These are phyloP conservation scores for Kuraishia ogatae DNA, from an alignment of 805 yeast species.

Conservation along the genomic window DNA sequence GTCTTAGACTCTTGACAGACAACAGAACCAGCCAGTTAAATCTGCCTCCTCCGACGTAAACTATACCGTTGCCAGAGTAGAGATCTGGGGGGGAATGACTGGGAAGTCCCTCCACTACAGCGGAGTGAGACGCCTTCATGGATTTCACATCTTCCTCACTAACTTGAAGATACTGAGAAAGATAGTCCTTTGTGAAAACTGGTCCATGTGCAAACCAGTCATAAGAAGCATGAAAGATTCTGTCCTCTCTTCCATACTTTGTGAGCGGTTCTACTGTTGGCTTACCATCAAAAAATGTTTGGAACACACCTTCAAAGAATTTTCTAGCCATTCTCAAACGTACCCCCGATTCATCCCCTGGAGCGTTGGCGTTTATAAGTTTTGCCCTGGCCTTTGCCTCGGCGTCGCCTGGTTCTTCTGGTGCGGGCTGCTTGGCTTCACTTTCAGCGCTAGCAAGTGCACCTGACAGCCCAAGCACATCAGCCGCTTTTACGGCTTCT, in stretches of 20 bases:
- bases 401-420: neutral
- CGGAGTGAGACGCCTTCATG: slow-evolving; percentile 39
- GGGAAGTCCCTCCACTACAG: slow-evolving; percentile 39
- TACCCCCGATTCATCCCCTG: slow-evolving; percentile 23
- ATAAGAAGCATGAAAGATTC: slow-evolving; percentile 49
- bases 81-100: slow-evolving; percentile 28
- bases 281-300: slow-evolving; percentile 23
- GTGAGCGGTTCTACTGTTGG: slow-evolving; percentile 37
- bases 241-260: slow-evolving; percentile 32
- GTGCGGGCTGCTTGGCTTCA: neutral
- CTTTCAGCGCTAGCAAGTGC: neutral
- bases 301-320: slow-evolving; percentile 34
- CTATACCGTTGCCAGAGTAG: slow-evolving; percentile 50
- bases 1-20: slow-evolving; percentile 53
- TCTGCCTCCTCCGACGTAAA: slow-evolving; percentile 71
- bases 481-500: neutral
- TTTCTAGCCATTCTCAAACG: slow-evolving; percentile 27
- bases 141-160: slow-evolving; percentile 21
- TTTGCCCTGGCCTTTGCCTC: slow-evolving; percentile 11
- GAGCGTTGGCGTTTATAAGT: slow-evolving; percentile 14
- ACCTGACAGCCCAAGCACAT: neutral
- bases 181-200: slow-evolving; percentile 3
- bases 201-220: slow-evolving; percentile 18
- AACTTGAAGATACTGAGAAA: slow-evolving; percentile 9
- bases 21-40: slow-evolving; percentile 62